phyloP scores from a whole-genome alignment of 2,329 filamentous ascomycete species.

The Atkinsonella texensis region DNA sequence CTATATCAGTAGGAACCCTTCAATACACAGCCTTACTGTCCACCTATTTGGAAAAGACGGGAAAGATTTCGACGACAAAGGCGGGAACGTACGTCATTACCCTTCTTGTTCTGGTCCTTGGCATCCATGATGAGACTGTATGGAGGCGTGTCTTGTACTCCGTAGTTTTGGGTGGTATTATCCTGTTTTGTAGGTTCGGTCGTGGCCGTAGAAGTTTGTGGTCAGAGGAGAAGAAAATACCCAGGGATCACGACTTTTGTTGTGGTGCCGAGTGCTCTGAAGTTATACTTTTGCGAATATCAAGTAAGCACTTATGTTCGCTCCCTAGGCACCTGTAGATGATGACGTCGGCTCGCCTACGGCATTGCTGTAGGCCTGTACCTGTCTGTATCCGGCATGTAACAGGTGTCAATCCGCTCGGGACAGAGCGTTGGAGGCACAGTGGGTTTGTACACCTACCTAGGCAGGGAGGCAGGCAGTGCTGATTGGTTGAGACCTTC shows the following conservation, averaged over 20 bases:
- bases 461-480: background rate
- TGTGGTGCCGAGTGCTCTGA: background rate
- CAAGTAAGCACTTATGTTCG: too few species aligned
- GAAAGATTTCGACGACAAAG: background rate
- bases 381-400: too few species aligned
- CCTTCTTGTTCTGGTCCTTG: constrained; percentile 11
- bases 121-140: constrained; percentile 10
- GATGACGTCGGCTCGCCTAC: constrained; percentile 5
- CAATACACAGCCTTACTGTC: too few species aligned
- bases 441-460: too few species aligned
- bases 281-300: background rate
- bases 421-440: background rate
- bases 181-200: background rate
- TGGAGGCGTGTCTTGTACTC: background rate
- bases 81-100: constrained; percentile 6
- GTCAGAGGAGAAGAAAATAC: background rate
- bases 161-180: background rate
- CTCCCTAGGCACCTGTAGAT: background rate
- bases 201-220: background rate
- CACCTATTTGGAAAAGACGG: background rate
- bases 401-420: too few species aligned
- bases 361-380: too few species aligned
- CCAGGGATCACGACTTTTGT: background rate
- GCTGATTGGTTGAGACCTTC: background rate
- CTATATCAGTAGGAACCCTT: background rate